Evolutionary conservation across 2,329 filamentous ascomycete species (phyloP), one percentile per base, ranked within the genome.

Genomic region (Colletotrichum sp.): DNA sequence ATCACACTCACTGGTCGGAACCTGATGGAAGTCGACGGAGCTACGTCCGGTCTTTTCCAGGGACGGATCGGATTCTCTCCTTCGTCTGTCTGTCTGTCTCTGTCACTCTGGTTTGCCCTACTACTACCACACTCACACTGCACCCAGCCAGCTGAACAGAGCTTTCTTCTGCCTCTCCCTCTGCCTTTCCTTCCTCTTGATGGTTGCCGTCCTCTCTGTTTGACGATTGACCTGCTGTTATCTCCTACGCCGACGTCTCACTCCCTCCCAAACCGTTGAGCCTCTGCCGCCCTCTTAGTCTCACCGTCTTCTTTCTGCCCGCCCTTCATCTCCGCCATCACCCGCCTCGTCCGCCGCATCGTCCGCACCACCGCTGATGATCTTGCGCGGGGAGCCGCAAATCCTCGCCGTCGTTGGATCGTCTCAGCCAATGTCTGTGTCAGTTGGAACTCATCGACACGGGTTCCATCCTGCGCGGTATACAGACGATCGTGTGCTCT

Each of bases 1-100:
- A 52, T 52, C 43, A 52, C 43, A 52, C 43, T 63, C 28, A 73
- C 55, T 74, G 72, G 72, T 71, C 32, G 66, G 67, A 63, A 71
- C 55, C 52, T 60, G 60, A 52, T 68, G 13, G 57, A 71, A 55
- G 59, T 39, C 32, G 57, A 63, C 73, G 73, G 73, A 75, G 73
- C 63, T 43, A 75, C 63, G 48, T 75, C 73, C 73, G 73, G 63
- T 55, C 36, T 24, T 36, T 63, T 67, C 26, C 34, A 39, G 59
- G 12, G 21, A 59, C n/a, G 9, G 39, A 60, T 65, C 21, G 13
- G 18, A 68, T 60, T 55, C 26, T 48, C 32, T 66, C 14, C 39
- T n/a, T 55, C 39, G 32, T 30, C 26, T 24, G 13, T 52, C 60
- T 52, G 32, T 55, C 30, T 64, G n/a, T 24, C 39, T 43, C 39